Percentiles rank a stretch among this genome's conserved stretches.
These are phyloP conservation scores for Colletotrichum tropicicola DNA, from an alignment of 2,329 filamentous ascomycete species.

Conservation along the genomic window DNA sequence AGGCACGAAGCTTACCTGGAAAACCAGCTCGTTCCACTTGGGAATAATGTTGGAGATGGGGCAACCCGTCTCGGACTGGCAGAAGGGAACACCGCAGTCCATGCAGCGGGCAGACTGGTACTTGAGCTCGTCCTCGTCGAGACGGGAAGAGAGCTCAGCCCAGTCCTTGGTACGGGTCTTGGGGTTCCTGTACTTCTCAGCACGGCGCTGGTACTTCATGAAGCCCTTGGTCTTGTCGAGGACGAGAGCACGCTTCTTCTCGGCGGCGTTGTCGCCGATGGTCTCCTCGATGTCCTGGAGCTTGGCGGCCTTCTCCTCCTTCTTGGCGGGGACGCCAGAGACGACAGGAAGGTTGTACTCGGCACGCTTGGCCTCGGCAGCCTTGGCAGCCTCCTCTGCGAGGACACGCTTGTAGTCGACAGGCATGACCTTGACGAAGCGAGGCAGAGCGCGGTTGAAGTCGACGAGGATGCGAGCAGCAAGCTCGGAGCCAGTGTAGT, in stretches of 20 bases:
- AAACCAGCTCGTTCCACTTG: constrained; percentile 91
- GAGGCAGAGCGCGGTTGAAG: constrained; percentile 88
- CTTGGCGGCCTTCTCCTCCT: constrained; percentile 73
- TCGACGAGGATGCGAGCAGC: constrained; percentile 94
- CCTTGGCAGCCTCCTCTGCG: constrained; percentile 85
- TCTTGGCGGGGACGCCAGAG: constrained; percentile 72
- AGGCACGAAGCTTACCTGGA: constrained; percentile 44
- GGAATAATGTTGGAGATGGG: constrained; percentile 98
- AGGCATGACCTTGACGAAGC: constrained; percentile 93
- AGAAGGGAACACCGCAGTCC: constrained; percentile 99
- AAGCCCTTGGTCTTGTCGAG: constrained; percentile 98
- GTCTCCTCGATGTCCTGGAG: constrained; percentile 91
- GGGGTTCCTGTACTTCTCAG: constrained; percentile 90
- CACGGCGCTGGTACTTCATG: constrained; percentile 94
- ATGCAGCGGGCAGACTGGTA: constrained; percentile 97
- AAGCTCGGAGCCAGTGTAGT: constrained; percentile 96
- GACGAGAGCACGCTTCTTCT: constrained; percentile 90
- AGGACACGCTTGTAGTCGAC: constrained; percentile 97
- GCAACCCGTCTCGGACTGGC: constrained; percentile 94
- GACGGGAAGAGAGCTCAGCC: constrained; percentile 86
- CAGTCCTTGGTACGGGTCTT: constrained; percentile 91
- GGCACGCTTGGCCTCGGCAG: constrained; percentile 83
- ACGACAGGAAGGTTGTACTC: constrained; percentile 84
- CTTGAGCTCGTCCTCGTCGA: constrained; percentile 95
- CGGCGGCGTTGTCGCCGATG: constrained; percentile 81